phyloP scores from a whole-genome alignment of 202 grass and related monocot genomes.

The Saccharum hybrid region DNA sequence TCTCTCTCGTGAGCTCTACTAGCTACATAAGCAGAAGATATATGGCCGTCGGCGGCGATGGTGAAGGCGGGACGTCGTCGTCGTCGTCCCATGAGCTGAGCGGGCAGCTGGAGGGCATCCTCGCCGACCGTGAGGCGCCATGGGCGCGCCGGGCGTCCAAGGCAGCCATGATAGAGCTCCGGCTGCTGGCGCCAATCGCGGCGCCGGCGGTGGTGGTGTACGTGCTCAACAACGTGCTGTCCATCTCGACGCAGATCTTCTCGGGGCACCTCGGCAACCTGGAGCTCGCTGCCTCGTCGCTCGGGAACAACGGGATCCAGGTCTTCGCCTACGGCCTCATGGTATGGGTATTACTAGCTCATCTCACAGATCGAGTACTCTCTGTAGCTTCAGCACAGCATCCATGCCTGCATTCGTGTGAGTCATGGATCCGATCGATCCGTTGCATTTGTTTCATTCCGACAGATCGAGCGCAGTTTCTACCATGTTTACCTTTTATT shows the following conservation, averaged over 20 bases:
- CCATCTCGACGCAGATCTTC: slow-evolving; percentile 84
- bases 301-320: slow-evolving; percentile 86
- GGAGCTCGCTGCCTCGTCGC: slow-evolving; percentile 66
- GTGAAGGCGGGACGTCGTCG: background rate
- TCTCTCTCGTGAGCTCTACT: background rate
- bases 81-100: slow-evolving; percentile 27
- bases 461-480: too few relatives aligned
- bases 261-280: slow-evolving; percentile 74
- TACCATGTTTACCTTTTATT: too few relatives aligned
- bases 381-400: too few relatives aligned
- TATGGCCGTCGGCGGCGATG: slow-evolving; percentile 15
- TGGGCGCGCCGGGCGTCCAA: slow-evolving; percentile 17
- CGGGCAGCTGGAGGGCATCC: slow-evolving; percentile 47
- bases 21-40: background rate
- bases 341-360: slow-evolving; percentile 26
- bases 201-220: slow-evolving; percentile 51
- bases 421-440: too few relatives aligned
- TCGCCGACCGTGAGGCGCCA: slow-evolving; percentile 27
- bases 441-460: too few relatives aligned
- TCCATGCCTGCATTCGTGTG: too few relatives aligned
- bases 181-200: slow-evolving; percentile 45
- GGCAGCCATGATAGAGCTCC: slow-evolving; percentile 43
- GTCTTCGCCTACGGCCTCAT: slow-evolving; percentile 80
- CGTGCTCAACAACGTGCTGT: slow-evolving; percentile 62
- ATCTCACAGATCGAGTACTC: too few relatives aligned